Evolutionary conservation across 169 alveolate genomes (phyloP), one percentile per base, ranked within the genome.

Genomic region (Cryptosporidium canis): DNA sequence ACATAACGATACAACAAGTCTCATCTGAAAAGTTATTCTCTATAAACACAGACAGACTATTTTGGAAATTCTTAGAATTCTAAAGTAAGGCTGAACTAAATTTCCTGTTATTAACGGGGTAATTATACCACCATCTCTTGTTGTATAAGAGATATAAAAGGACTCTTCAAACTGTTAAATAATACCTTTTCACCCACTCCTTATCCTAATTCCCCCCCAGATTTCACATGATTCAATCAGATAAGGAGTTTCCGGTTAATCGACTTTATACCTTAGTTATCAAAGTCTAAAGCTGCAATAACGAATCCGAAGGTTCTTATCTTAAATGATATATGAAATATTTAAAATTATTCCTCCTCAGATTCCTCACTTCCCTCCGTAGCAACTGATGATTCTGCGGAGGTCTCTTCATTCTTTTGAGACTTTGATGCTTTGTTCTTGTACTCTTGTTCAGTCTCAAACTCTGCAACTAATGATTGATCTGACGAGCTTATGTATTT

Each of bases 401-500:
- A 41, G n/a, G 35, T 58, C 9, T 21, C 77, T 39, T 55, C 63
- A 12, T 29, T 27, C 63, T 58, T 37, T 16, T 29, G n/a, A 3
- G 16, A 33, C 18, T 14, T 8, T 3, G 56, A 8, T 45, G 29
- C 47, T 27, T 55, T 61, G n/a, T 31, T 3, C 39, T 41, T 58
- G 39, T 41, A 14, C 12, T 55, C 37, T 24, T 1, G 48, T 21
- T 77, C 72, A 61, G 39, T 29, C 48, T 77, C 64, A 18, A 8
- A n/a, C 31, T 37, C 55, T 5, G 65, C n/a, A 61, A 77, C 24
- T 41, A 77, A 77, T 21, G 66, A 24, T 58, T 77, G 51, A 29
- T 77, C 87, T 41, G 87, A 58, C 7, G 45, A 41, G 27, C 87
- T 77, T 12, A 77, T 16, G 37, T 77, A 58, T 27, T 77, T 77